phyloP scores from a whole-genome alignment of 768 basidiomycete species.

The Exsudoporus frostii region DNA sequence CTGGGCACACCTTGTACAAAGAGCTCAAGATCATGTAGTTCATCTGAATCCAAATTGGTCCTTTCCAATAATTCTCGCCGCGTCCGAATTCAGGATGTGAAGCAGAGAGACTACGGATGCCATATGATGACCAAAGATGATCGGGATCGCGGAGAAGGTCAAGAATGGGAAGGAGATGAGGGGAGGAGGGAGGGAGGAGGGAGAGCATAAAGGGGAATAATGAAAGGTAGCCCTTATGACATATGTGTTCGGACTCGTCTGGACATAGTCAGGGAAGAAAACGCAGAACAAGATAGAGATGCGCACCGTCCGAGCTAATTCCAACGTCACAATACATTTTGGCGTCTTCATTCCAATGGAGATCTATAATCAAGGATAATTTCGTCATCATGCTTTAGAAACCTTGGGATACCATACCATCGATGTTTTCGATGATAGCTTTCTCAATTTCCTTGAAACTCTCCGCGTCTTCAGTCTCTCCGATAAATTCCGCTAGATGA shows the following conservation, averaged over 20 bases:
- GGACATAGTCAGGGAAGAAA: constrained; percentile 2
- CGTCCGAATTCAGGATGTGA: constrained; percentile 86
- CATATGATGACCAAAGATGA: constrained; percentile 90
- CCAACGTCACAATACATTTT: constrained; percentile 93
- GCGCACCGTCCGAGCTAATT: constrained; percentile 77
- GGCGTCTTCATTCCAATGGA: constrained; percentile 88
- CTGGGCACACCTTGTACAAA: constrained; percentile 60
- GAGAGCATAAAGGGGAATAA: constrained; percentile 90
- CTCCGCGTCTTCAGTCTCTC: constrained; percentile 78
- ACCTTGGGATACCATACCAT: constrained; percentile 46
- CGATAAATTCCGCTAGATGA: constrained; percentile 83
- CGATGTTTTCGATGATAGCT: constrained; percentile 82
- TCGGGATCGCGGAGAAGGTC: constrained; percentile 76
- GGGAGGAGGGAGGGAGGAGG: constrained; percentile 72
- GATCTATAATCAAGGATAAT: constrained; percentile 45
- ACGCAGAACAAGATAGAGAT: background rate
- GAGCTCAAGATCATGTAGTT: constrained; percentile 86
- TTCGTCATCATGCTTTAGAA: background rate
- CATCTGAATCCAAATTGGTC: constrained; percentile 97
- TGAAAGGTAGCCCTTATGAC: constrained; percentile 90
- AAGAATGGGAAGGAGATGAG: constrained; percentile 77
- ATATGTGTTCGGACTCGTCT: constrained; percentile 93
- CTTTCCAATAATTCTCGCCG: constrained; percentile 97
- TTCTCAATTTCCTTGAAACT: constrained; percentile 76
- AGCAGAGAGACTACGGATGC: constrained; percentile 84